These are phyloP conservation scores for Lagenidium giganteum DNA, from an alignment of 352 stramenopile genomes.

Conservation along the genomic window DNA sequence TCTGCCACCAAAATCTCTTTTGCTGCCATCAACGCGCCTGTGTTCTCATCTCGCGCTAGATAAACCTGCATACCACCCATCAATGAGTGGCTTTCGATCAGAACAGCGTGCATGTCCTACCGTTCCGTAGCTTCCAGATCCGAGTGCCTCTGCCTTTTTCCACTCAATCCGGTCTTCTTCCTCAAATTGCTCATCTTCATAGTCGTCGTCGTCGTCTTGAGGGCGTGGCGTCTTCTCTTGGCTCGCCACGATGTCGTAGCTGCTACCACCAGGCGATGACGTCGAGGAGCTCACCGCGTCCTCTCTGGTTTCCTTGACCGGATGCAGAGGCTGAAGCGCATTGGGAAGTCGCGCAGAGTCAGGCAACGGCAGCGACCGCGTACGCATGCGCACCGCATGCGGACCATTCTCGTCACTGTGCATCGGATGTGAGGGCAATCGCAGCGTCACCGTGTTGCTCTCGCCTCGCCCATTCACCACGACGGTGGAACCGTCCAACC, in stretches of 20 bases:
- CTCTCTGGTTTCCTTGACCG: slow-evolving; percentile 8
- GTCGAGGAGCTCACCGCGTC: slow-evolving; percentile 11
- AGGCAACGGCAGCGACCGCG: too few relatives aligned
- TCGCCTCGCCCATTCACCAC: background rate
- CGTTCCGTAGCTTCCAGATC: slow-evolving; percentile 62
- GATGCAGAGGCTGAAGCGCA: slow-evolving; percentile 6
- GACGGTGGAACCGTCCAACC: background rate
- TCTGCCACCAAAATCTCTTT: slow-evolving; percentile 33
- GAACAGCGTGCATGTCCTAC: slow-evolving; percentile 13
- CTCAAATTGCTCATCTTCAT: slow-evolving; percentile 40
- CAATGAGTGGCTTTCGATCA: background rate
- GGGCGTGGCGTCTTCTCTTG: slow-evolving; percentile 9
- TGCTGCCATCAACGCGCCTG: slow-evolving; percentile 66
- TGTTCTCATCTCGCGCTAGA: slow-evolving; percentile 82
- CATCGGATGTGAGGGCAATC: slow-evolving; percentile 1
- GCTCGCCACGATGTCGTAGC: background rate
- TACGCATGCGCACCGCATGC: slow-evolving; percentile 8
- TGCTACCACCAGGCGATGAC: too few relatives aligned
- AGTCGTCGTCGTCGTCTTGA: slow-evolving; percentile 15
- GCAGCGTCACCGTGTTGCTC: slow-evolving; percentile 14
- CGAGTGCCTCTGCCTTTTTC: slow-evolving; percentile 51
- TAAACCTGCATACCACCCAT: slow-evolving; percentile 42
- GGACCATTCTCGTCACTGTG: background rate
- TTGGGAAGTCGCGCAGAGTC: too few relatives aligned
- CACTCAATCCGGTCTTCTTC: slow-evolving; percentile 49